A percentile compares a stretch with the other conserved stretches of the same genome.
Conservation (phyloP, 2,329 filamentous ascomycete genomes). For the Aspergillus proliferans region DNA sequence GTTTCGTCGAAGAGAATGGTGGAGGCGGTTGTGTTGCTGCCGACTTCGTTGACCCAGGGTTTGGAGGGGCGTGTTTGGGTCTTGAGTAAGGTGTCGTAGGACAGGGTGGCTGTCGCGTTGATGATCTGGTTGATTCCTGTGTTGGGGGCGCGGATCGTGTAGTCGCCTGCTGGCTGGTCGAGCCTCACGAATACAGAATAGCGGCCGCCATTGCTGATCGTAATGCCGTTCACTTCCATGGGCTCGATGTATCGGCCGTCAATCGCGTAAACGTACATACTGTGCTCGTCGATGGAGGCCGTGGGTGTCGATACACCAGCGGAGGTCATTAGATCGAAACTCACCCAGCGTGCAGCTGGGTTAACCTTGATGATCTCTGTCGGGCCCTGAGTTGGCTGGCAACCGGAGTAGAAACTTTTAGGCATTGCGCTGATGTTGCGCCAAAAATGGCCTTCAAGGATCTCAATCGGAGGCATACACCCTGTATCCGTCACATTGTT, state of each 20-base stretch:
- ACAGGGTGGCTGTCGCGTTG: slow-evolving; percentile 45
- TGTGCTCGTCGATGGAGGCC: slow-evolving; percentile 39
- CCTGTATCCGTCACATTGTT: slow-evolving; percentile 14
- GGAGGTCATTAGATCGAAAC: slow-evolving; percentile 48
- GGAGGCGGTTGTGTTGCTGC: slow-evolving; percentile 33
- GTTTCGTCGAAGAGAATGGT: slow-evolving; percentile 42
- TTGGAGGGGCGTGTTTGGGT: slow-evolving; percentile 17
- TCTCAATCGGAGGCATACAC: slow-evolving; percentile 13
- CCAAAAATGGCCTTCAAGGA: slow-evolving; percentile 9
- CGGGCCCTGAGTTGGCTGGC: slow-evolving; percentile 40
- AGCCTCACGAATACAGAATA: slow-evolving; percentile 37
- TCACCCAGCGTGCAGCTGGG: slow-evolving; percentile 38
- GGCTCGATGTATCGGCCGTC: slow-evolving; percentile 36
- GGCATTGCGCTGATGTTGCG: slow-evolving; percentile 20
- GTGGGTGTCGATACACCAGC: slow-evolving; percentile 46
- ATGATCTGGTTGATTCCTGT: slow-evolving; percentile 49
- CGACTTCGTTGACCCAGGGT: slow-evolving; percentile 47
- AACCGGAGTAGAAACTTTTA: slow-evolving; percentile 28
- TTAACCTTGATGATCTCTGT: slow-evolving; percentile 40
- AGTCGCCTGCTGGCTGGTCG: slow-evolving; percentile 41
- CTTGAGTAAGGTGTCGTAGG: slow-evolving; percentile 26
- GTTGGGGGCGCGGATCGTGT: slow-evolving; percentile 49
- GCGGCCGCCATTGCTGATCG: slow-evolving; percentile 25
- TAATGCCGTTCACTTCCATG: slow-evolving; percentile 24
- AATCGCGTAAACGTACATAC: slow-evolving; percentile 34